Evolutionary conservation across 768 basidiomycete genomes (phyloP).

Genomic region (Amanita fuliginea): DNA sequence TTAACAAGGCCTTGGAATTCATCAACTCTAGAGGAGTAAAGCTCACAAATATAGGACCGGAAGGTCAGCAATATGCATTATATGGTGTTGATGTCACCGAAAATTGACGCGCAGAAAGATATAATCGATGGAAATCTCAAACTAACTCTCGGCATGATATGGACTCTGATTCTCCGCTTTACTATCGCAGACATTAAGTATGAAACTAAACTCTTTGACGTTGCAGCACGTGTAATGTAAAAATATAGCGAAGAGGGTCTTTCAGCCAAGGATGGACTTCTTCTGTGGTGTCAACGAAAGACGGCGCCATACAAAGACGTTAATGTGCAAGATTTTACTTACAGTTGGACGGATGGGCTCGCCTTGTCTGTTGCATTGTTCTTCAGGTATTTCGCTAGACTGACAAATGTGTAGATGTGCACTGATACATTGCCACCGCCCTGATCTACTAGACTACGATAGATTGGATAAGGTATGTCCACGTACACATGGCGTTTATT

Average conservation of each 20-base stretch:
- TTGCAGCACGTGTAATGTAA: not conserved
- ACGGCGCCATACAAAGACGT: conserved; percentile 88
- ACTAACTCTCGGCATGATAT: conserved; percentile 98
- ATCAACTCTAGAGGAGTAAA: conserved; percentile 91
- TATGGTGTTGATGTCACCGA: not conserved
- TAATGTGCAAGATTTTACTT: conserved; percentile 86
- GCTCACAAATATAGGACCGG: conserved; percentile 94
- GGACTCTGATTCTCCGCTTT: conserved; percentile 95
- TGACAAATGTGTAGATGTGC: conserved; percentile 61
- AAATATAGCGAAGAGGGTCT: conserved; percentile 82
- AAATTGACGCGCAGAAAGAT: conserved; percentile 35
- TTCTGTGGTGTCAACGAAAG: conserved; percentile 98
- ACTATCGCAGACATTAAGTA: conserved; percentile 98
- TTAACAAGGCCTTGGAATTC: conserved; percentile 92
- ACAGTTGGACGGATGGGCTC: conserved; percentile 90
- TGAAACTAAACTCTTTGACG: conserved; percentile 15
- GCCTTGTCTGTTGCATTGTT: conserved; percentile 59
- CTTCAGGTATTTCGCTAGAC: conserved; percentile 1
- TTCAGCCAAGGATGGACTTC: conserved; percentile 94
- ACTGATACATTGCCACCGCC: conserved; percentile 93
- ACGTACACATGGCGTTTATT: not conserved
- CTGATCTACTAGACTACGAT: conserved; percentile 88
- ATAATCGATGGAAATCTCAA: conserved; percentile 99
- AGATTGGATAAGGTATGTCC: conserved; percentile 65
- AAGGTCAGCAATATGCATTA: conserved; percentile 40